A percentile compares a stretch with the other conserved stretches of the same genome.
Conservation (phyloP, 2,329 filamentous ascomycete genomes). For the Catunica adiposa region DNA sequence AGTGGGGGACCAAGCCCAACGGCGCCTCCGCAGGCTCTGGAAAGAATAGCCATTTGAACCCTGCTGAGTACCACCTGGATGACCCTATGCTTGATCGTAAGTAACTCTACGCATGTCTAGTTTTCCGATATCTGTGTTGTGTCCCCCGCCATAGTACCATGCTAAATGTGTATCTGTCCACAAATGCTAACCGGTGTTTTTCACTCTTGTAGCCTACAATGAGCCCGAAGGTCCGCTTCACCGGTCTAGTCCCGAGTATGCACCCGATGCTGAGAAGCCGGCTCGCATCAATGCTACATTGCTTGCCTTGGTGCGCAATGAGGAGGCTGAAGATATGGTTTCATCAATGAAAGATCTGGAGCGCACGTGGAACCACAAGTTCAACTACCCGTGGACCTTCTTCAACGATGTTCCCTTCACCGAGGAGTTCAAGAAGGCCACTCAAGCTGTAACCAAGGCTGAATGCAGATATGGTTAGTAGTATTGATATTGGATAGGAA, state of each 20-base stretch:
- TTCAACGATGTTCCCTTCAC: slow-evolving; percentile 93
- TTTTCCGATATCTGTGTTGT: neutral
- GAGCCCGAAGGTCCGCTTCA: slow-evolving; percentile 67
- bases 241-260: slow-evolving; percentile 62
- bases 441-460: slow-evolving; percentile 68
- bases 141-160: neutral
- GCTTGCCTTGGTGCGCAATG: slow-evolving; percentile 79
- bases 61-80: slow-evolving; percentile 43
- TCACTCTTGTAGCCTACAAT: slow-evolving; percentile 44
- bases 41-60: slow-evolving; percentile 7
- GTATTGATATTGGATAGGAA: neutral
- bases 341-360: slow-evolving; percentile 84
- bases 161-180: neutral
- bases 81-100: slow-evolving; percentile 81
- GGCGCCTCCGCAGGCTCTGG: slow-evolving; percentile 16
- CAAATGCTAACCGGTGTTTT: slow-evolving; percentile 13
- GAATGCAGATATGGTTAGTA: slow-evolving; percentile 63
- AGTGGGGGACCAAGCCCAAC: neutral
- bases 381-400: slow-evolving; percentile 99
- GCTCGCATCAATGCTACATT: slow-evolving; percentile 87
- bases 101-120: slow-evolving; percentile 20
- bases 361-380: slow-evolving; percentile 91
- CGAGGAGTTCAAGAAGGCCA: slow-evolving; percentile 79
- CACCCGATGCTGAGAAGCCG: slow-evolving; percentile 54
- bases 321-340: slow-evolving; percentile 70